Base-by-base conservation (phyloP, 495 filamentous ascomycete genomes). In the Amniculicola lignicola region DNA sequence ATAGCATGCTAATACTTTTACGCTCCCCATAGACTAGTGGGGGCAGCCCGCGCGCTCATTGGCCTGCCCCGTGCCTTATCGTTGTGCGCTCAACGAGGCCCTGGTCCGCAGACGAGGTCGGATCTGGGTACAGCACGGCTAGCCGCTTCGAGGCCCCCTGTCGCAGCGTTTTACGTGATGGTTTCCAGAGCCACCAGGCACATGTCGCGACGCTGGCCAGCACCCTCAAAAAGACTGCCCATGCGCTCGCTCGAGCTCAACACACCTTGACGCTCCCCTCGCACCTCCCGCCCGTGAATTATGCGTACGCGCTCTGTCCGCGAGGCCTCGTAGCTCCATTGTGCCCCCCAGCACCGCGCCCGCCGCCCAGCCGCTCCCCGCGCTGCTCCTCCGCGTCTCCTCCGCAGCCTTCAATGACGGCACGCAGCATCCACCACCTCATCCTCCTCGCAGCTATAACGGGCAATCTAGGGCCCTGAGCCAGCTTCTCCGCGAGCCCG, bases 371-470 rank as follows among this genome's bases (percentile, higher is more conserved):
- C 4, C 45, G 16, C 16, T 38, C 10, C 15, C 24, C 24, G 1
- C 18, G 29, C 7, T n/a, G 29, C 10, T n/a, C n/a, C n/a, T n/a
- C n/a, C n/a, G n/a, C n/a, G n/a, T 39, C 31, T 37, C 4, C 19
- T 11, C 36, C n/a, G 35, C 21, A 41, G 29, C 54, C 43, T 54
- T 63, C 59, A 66, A 66, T 66, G 63, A 66, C 63, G 53, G 59
- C 50, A 29, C 48, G 54, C 29, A 61, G 27, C 56, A 64, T 64
- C 42, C 49, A 61, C 53, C 57, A 67, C 38, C 57, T 64, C 56
- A 66, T 66, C 23, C 63, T 66, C 36, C 60, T 66, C 51, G 62
- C 57, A 36, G 54, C 63, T 56, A 63, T 63, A 48, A 51, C 59
- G 14, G 63, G 63, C 54, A 66, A 61, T 61, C 27, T 63, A 14